Evolutionary conservation across 768 basidiomycete species (phyloP), one percentile per base, ranked within the genome.

Genomic region (Agrocybe praecox): DNA sequence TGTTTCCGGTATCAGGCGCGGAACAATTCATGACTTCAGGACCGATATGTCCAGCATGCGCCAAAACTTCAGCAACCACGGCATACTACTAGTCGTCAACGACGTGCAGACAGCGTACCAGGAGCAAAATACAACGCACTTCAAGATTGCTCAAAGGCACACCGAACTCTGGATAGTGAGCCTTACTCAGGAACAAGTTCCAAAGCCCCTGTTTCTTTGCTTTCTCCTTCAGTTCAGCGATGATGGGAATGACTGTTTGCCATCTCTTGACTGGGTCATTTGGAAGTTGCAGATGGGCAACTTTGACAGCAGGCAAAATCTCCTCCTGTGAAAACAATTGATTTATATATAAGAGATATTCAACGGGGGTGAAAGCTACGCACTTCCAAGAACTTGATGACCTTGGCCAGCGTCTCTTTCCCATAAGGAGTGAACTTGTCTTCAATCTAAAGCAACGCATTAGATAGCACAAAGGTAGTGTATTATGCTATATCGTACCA

Each of bases 1-100:
- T 98, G 71, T 98, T 98, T 1, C 96, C 96, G 5, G 96, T 98
- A 72, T 98, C 96, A 26, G 96, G 96, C 14, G 96, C 95, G 22
- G 95, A 87, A 74, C 95, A 98, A 67, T 99, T 99, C 54, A 91
- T 87, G 12, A 83, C 86, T 74, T 98, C 89, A 19, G 96, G 87
- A 2, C 89, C 93, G 49, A 95, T 74, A 61, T 88, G 88, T 9
- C 90, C 88, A 19, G 83, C 88, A 54, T 93, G 86, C 4, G 96
- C 96, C 62, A 98, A 82, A 44, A 97, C 73, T 72, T 97, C 96
- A n/a, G 95, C 95, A 88, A 98, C 97, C 24, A 98, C 90, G 36
- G 92, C 94, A 70, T 99, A 98, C 94, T 96, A 34, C 61, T 43
- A 62, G 34, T 46, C 23, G 46, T 21, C 14, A 22, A 55, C 49